These are phyloP conservation scores for Phyllosticta citribraziliensis DNA, from an alignment of 2,329 filamentous ascomycete genomes.

Conservation along the genomic window DNA sequence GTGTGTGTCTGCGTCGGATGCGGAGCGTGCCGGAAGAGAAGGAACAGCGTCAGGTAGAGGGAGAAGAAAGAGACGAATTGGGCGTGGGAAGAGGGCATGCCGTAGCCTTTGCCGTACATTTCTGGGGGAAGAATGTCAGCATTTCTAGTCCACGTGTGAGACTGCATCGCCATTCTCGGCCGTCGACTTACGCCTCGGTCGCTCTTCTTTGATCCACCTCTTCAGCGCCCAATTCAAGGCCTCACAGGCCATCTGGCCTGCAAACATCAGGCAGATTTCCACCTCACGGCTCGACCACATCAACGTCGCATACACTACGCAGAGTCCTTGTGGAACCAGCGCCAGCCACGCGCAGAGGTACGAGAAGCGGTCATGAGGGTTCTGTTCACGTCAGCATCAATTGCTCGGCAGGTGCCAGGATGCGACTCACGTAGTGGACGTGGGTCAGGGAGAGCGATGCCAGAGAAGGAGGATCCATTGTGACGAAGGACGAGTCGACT, in stretches of 20 bases:
- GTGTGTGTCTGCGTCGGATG: conserved; percentile 38
- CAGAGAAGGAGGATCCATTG: conserved; percentile 49
- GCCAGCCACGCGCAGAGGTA: conserved; percentile 89
- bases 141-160: not conserved
- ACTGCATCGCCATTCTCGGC: not conserved
- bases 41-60: conserved; percentile 71
- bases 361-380: conserved; percentile 75
- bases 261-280: conserved; percentile 83
- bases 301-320: conserved; percentile 80
- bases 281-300: conserved; percentile 85
- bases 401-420: not conserved
- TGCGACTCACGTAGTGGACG: conserved; percentile 75
- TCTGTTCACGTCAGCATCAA: conserved; percentile 43
- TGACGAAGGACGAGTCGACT: not conserved
- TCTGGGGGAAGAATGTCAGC: conserved; percentile 31
- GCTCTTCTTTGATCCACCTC: conserved; percentile 82
- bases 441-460: conserved; percentile 91
- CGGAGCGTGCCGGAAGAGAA: conserved; percentile 62
- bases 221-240: conserved; percentile 84
- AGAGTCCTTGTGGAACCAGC: conserved; percentile 83
- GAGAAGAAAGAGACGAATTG: conserved; percentile 94
- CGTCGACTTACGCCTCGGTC: conserved; percentile 59
- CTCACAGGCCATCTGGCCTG: conserved; percentile 85
- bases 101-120: conserved; percentile 84
- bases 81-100: conserved; percentile 92